phyloP scores from a whole-genome alignment of 2,329 filamentous ascomycete genomes.

The Sordariomycetes sp. region DNA sequence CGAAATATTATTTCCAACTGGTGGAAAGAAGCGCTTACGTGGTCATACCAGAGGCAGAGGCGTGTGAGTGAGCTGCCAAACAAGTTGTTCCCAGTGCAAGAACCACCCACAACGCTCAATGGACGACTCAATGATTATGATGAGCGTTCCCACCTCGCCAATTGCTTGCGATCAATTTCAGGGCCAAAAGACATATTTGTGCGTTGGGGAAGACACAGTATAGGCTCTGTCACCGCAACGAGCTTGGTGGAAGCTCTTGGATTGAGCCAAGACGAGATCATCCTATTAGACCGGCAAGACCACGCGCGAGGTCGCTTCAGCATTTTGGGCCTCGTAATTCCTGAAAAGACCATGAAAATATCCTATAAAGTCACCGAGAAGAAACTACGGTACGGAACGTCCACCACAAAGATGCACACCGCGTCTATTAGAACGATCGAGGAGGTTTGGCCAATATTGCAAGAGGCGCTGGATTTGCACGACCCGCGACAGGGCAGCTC shows the following conservation, averaged over 20 bases:
- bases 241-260: constrained; percentile 3
- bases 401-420: not conserved
- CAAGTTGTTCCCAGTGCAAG: too few relatives aligned
- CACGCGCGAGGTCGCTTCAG: constrained; percentile 5
- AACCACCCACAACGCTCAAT: too few relatives aligned
- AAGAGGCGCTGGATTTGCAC: constrained; percentile 4
- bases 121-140: too few relatives aligned
- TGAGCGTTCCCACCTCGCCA: not conserved
- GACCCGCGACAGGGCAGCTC: too few relatives aligned
- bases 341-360: constrained; percentile 5
- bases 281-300: constrained; percentile 5
- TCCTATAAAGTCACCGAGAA: constrained; percentile 3
- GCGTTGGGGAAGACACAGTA: too few relatives aligned
- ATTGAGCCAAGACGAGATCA: constrained; percentile 2
- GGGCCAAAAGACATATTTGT: not conserved
- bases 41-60: constrained; percentile 20
- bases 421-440: constrained; percentile 3
- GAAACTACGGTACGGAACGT: constrained; percentile 2
- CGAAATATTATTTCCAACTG: constrained; percentile 61
- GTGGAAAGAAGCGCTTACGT: constrained; percentile 57
- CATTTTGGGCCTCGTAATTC: constrained; percentile 4
- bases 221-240: not conserved
- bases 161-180: not conserved
- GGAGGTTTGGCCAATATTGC: constrained; percentile 4
- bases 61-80: too few relatives aligned